Conservation (phyloP, 2,329 filamentous ascomycete species). For the Phialophora expanda region DNA sequence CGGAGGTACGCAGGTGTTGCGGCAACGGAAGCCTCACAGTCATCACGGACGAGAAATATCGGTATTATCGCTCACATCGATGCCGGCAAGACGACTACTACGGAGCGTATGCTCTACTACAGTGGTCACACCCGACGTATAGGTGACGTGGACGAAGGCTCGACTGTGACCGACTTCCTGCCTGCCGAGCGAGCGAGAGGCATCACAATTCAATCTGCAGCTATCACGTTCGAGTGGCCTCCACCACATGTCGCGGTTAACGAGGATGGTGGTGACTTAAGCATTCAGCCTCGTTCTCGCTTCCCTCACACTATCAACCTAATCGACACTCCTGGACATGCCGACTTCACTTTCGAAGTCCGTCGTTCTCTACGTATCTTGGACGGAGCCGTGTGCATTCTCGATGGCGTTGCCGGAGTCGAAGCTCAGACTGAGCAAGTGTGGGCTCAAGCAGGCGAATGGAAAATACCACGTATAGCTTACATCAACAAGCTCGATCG, state of each 20-base stretch:
- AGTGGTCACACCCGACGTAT: slow-evolving; percentile 86
- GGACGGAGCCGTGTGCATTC: slow-evolving; percentile 89
- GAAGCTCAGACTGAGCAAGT: slow-evolving; percentile 97
- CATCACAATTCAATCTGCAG: slow-evolving; percentile 97
- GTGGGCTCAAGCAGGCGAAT: slow-evolving; percentile 86
- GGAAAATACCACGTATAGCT: slow-evolving; percentile 80
- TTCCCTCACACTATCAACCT: slow-evolving; percentile 77
- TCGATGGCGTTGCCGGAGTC: slow-evolving; percentile 90
- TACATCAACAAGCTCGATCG: slow-evolving; percentile 87
- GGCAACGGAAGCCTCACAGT: slow-evolving; percentile 38
- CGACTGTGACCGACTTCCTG: slow-evolving; percentile 95
- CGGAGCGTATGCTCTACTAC: slow-evolving; percentile 98
- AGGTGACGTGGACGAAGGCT: slow-evolving; percentile 94
- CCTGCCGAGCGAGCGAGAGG: slow-evolving; percentile 89
- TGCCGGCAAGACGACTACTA: slow-evolving; percentile 97
- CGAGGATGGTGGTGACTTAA: slow-evolving; percentile 30
- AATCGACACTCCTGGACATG: slow-evolving; percentile 95
- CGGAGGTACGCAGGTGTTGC: slow-evolving; percentile 7
- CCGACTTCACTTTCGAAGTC: slow-evolving; percentile 97
- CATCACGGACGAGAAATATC: slow-evolving; percentile 82
- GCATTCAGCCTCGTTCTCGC: slow-evolving; percentile 55
- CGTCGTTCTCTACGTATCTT: slow-evolving; percentile 85
- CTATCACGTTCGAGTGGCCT: slow-evolving; percentile 95
- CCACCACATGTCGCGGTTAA: slow-evolving; percentile 50
- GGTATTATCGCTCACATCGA: slow-evolving; percentile 99